Base-by-base conservation (phyloP, 495 filamentous ascomycete species). In the Friedmanniomyces simplex region DNA sequence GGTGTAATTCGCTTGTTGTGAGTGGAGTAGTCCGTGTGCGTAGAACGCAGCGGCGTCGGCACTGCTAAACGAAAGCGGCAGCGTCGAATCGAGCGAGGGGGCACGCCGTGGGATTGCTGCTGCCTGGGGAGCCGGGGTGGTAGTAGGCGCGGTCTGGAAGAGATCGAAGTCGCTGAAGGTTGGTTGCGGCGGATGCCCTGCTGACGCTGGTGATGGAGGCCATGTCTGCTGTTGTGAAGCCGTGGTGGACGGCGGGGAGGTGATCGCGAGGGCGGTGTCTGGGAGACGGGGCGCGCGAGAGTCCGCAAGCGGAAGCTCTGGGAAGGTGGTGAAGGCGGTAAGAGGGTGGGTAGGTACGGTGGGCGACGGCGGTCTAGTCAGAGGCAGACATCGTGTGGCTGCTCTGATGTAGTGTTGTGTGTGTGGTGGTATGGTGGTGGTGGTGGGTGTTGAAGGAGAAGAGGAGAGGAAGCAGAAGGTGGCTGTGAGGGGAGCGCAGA, bases 171-270 rank as follows among this genome's bases (percentile, higher is more conserved):
- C 71, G 45, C 58, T 69, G 61, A 67, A 65, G 50, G 65, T 68
- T 50, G 74, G 71, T 59, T 66, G 63, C 36, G 67, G 57, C 52
- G 54, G 62, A 61, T 47, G 57, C 50, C 56, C 57, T 60, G 72
- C 66, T 65, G 69, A 67, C 68, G 73, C 72, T 77, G 79, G 75
- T 73, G 78, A 68, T 70, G 78, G 74, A 72, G 77, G 79, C 79
- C 80, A 83, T 84, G 74, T 51, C 79, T 76, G 74, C 73, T 78
- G 78, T 68, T 76, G 61, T 53, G 67, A 73, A 82, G 82, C 80
- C 81, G 81, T 84, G 75, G 71, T 83, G 78, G 76, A 78, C 76
- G 79, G 80, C 73, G 72, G 74, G 63, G 76, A 60, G 78, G 77
- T 74, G 76, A 75, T 73, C 73, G 75, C 62, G 63, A 69, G 61